A percentile compares a stretch with the other conserved stretches of the same genome.
Conservation (phyloP, 768 basidiomycete genomes). For the Mycena capillaripes region DNA sequence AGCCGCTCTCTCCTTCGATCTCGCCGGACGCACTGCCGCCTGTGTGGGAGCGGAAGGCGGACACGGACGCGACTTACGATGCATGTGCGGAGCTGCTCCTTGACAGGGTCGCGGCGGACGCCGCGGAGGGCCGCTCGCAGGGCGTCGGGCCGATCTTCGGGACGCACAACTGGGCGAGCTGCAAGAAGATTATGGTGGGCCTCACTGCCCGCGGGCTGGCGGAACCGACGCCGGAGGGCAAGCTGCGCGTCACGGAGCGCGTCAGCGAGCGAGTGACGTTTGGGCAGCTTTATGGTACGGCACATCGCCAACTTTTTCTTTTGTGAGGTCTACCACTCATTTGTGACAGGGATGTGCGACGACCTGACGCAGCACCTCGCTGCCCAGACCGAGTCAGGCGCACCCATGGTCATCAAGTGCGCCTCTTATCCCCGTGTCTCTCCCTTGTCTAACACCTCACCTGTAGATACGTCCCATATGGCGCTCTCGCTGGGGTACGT, state of each 20-base stretch:
- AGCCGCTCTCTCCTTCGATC: constrained; percentile 56
- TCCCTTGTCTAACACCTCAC: not conserved
- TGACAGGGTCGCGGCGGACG: constrained; percentile 65
- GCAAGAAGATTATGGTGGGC: constrained; percentile 70
- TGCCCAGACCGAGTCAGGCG: constrained; percentile 58
- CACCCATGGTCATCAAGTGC: constrained; percentile 87
- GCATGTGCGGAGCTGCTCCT: constrained; percentile 72
- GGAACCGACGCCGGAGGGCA: constrained; percentile 43
- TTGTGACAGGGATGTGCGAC: constrained; percentile 83
- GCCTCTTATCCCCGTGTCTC: constrained; percentile 26
- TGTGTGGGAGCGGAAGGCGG: constrained; percentile 76
- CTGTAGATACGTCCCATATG: constrained; percentile 79
- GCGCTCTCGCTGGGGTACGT: constrained; percentile 73
- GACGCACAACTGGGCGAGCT: constrained; percentile 87
- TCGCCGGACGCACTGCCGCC: constrained; percentile 73
- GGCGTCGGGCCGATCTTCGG: constrained; percentile 83
- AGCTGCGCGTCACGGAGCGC: constrained; percentile 60
- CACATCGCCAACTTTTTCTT: not conserved
- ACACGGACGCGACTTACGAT: constrained; percentile 85
- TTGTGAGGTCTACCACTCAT: not conserved
- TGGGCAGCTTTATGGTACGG: constrained; percentile 87
- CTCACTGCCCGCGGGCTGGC: constrained; percentile 72
- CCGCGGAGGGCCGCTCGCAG: constrained; percentile 45
- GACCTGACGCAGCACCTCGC: constrained; percentile 82
- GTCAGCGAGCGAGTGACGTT: constrained; percentile 78